These are phyloP conservation scores for Diaporthe ilicicola DNA, from an alignment of 2,329 filamentous ascomycete species.

Conservation along the genomic window DNA sequence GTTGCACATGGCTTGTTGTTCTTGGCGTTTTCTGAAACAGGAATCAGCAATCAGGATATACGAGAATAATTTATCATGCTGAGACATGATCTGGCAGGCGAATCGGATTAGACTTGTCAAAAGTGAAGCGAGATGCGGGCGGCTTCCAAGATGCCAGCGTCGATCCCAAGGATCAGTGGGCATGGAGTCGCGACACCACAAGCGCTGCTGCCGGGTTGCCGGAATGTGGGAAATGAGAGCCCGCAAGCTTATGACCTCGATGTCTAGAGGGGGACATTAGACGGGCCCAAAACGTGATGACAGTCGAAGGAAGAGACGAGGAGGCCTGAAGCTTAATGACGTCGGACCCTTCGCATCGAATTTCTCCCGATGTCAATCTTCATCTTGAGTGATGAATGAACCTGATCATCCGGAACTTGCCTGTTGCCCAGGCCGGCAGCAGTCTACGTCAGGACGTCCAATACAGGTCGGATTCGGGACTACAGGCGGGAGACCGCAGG, in stretches of 20 bases:
- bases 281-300: neutral
- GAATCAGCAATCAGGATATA: neutral
- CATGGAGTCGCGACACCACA: neutral
- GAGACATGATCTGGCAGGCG: conserved; percentile 19
- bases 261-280: neutral
- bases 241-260: neutral
- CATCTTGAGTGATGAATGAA: conserved; percentile 5
- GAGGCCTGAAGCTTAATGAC: neutral
- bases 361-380: conserved; percentile 21
- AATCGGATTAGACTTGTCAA: conserved; percentile 17
- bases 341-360: conserved; percentile 16
- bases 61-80: conserved; percentile 6
- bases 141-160: neutral
- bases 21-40: conserved; percentile 16
- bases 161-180: conserved; percentile 1
- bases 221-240: conserved; percentile 3
- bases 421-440: neutral
- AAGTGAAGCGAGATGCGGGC: conserved; percentile 2
- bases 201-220: neutral
- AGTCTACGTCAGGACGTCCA: neutral
- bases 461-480: neutral
- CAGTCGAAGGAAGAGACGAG: neutral
- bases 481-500: neutral
- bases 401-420: conserved; percentile 2
- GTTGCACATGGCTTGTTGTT: neutral